These are phyloP conservation scores for Prosopis cineraria DNA, from an alignment of 306 rosid genomes.

Conservation along the genomic window DNA sequence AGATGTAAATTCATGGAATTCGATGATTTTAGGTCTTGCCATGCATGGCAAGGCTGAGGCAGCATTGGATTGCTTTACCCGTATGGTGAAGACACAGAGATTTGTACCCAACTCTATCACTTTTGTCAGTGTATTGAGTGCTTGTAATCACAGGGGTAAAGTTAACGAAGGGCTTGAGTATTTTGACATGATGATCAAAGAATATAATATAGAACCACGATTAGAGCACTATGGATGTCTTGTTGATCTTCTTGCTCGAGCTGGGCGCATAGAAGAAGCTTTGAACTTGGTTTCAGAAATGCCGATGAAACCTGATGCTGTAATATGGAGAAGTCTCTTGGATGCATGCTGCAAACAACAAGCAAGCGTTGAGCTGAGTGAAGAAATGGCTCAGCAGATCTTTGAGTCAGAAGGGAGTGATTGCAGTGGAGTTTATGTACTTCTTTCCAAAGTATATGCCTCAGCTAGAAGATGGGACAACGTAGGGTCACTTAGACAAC, in stretches of 20 bases:
- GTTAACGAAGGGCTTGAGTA: slow-evolving; percentile 57
- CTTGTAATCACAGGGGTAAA: slow-evolving; percentile 77
- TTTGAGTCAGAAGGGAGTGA: slow-evolving; percentile 51
- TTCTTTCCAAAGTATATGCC: slow-evolving; percentile 76
- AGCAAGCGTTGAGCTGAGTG: slow-evolving; percentile 66
- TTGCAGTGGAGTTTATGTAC: slow-evolving; percentile 70
- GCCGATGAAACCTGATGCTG: slow-evolving; percentile 75
- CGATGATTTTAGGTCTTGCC: slow-evolving; percentile 69
- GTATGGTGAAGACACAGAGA: slow-evolving; percentile 48
- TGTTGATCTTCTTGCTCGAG: slow-evolving; percentile 75
- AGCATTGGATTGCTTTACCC: slow-evolving; percentile 51
- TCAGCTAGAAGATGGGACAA: slow-evolving; percentile 73
- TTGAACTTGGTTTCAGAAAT: slow-evolving; percentile 59
- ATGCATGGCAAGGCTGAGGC: slow-evolving; percentile 68
- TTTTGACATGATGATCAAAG: slow-evolving; percentile 60
- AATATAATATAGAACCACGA: slow-evolving; percentile 57
- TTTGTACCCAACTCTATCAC: slow-evolving; percentile 67
- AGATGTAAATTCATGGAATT: slow-evolving; percentile 70
- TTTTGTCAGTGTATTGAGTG: slow-evolving; percentile 70
- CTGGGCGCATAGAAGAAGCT: slow-evolving; percentile 62
- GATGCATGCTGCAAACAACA: slow-evolving; percentile 76
- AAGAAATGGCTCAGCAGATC: slow-evolving; percentile 60
- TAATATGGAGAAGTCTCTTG: slow-evolving; percentile 86
- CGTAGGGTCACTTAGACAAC: slow-evolving; percentile 66
- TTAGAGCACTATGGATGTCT: slow-evolving; percentile 88